Evolutionary conservation across 768 basidiomycete genomes (phyloP).

Genomic region (Amyloporia xantha): DNA sequence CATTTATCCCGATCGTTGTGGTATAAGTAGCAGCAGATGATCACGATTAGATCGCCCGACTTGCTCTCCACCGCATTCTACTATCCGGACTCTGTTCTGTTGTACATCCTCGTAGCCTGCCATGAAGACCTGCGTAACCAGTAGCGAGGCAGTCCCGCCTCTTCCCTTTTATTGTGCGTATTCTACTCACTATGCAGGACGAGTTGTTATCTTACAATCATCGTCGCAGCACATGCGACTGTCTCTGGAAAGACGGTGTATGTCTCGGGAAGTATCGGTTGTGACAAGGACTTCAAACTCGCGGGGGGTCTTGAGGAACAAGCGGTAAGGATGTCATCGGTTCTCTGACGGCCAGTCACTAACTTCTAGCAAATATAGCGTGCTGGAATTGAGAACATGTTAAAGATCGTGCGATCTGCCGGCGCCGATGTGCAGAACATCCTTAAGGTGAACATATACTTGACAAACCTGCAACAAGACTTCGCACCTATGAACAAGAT

Average conservation of each 20-base stretch:
- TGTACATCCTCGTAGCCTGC: too few species aligned
- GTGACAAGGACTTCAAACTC: slow-evolving; percentile 24
- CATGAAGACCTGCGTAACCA: slow-evolving; percentile 25
- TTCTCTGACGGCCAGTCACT: background rate
- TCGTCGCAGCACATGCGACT: slow-evolving; percentile 30
- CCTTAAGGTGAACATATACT: slow-evolving; percentile 36
- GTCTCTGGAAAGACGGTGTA: slow-evolving; percentile 30
- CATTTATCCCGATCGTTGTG: too few species aligned
- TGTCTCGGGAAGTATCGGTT: slow-evolving; percentile 36
- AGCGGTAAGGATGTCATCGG: slow-evolving; percentile 24
- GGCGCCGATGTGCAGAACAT: slow-evolving; percentile 32
- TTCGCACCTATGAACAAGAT: slow-evolving; percentile 33
- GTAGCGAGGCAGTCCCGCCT: slow-evolving; percentile 26
- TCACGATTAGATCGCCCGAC: too few species aligned
- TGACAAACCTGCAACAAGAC: slow-evolving; percentile 31
- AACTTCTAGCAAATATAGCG: slow-evolving; percentile 22
- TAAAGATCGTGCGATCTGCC: slow-evolving; percentile 29
- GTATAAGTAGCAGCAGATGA: too few species aligned
- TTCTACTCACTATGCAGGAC: too few species aligned
- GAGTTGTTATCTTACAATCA: background rate
- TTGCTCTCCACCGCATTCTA: too few species aligned
- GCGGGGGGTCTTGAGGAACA: slow-evolving; percentile 32
- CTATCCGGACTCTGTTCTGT: too few species aligned
- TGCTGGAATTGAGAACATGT: slow-evolving; percentile 34
- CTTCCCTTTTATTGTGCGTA: slow-evolving; percentile 30